These are phyloP conservation scores for Corymbia calophylla DNA, from an alignment of 441 rosid species.

Conservation along the genomic window DNA sequence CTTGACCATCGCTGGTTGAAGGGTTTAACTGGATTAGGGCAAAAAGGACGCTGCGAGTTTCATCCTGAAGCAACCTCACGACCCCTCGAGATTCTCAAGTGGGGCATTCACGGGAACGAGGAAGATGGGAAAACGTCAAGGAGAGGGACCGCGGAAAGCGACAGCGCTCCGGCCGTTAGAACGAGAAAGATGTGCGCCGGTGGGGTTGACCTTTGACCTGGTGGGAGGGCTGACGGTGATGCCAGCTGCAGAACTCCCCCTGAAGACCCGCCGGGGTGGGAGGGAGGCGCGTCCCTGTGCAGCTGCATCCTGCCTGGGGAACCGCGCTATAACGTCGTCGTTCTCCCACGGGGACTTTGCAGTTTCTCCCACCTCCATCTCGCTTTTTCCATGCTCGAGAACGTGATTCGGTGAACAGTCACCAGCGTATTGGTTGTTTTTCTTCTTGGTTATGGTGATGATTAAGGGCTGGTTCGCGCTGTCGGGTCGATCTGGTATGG, in stretches of 20 bases:
- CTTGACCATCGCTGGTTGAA: neutral
- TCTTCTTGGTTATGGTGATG: neutral
- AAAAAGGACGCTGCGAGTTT: neutral
- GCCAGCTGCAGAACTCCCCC: neutral
- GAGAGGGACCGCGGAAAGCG: neutral
- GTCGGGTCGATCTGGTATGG: neutral
- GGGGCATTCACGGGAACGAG: neutral
- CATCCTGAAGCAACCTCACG: neutral
- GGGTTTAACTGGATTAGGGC: neutral
- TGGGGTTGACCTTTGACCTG: neutral
- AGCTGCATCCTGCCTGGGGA: neutral
- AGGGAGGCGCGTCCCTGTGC: neutral
- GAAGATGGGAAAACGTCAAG: neutral
- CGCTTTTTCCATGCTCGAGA: neutral
- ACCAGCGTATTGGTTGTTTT: neutral
- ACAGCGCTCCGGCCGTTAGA: neutral
- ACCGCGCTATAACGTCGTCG: neutral
- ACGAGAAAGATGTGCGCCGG: neutral
- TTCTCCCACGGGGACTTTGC: neutral
- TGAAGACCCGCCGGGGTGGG: neutral
- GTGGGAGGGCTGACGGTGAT: neutral
- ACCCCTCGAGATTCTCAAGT: neutral
- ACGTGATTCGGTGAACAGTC: neutral
- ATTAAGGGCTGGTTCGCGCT: neutral
- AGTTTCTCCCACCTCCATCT: neutral